These are phyloP conservation scores for Alternaria sp. DNA, from an alignment of 2,329 filamentous ascomycete species.

Conservation along the genomic window DNA sequence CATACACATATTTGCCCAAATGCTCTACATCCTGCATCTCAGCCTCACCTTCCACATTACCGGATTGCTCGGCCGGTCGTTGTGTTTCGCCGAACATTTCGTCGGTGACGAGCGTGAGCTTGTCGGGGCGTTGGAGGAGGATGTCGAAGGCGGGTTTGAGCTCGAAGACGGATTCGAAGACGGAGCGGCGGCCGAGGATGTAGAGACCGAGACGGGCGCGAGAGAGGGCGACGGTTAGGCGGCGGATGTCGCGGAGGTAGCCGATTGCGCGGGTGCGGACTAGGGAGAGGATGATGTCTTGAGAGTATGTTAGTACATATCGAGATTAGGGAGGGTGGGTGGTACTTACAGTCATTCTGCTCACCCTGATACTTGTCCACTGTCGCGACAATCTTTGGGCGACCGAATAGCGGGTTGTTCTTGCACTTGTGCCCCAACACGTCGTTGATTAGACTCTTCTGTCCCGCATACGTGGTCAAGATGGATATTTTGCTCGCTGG, in stretches of 20 bases:
- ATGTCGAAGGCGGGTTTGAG: constrained; percentile 84
- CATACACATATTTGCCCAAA: constrained; percentile 91
- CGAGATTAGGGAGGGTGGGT: no score
- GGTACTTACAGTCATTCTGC: constrained; percentile 92
- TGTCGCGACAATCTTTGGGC: constrained; percentile 88
- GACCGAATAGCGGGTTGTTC: constrained; percentile 81
- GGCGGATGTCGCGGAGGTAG: constrained; percentile 90
- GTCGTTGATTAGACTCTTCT: constrained; percentile 85
- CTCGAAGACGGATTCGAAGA: constrained; percentile 90
- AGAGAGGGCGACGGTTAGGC: constrained; percentile 92
- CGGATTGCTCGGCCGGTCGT: constrained; percentile 51
- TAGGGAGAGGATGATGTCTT: constrained; percentile 91
- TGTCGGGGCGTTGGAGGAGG: constrained; percentile 78
- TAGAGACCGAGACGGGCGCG: constrained; percentile 91
- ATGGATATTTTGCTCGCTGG: constrained; percentile 84
- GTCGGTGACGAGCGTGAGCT: constrained; percentile 79
- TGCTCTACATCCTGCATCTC: constrained; percentile 93
- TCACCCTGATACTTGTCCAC: constrained; percentile 99
- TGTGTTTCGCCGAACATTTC: constrained; percentile 79
- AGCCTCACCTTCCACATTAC: constrained; percentile 55
- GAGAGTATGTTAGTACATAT: constrained; percentile 9
- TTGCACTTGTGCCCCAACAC: constrained; percentile 84
- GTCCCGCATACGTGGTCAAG: constrained; percentile 90
- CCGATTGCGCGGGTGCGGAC: constrained; percentile 88
- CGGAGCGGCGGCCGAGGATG: constrained; percentile 82